Conservation (phyloP, 2,329 filamentous ascomycete species). For the Lizonia empirigonia region DNA sequence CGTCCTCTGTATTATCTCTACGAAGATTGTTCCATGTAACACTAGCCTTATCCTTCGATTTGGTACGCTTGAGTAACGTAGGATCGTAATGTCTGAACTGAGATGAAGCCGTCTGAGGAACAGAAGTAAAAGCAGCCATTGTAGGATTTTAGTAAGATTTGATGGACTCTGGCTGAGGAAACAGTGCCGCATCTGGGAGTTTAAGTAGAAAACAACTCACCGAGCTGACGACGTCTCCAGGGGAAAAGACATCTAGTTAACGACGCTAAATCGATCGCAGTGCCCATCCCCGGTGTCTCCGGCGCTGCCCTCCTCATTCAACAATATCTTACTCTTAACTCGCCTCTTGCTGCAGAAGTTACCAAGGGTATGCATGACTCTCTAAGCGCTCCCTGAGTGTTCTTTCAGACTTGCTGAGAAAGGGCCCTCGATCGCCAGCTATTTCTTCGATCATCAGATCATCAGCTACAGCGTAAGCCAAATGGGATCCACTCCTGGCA, state of each 20-base stretch:
- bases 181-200: not conserved
- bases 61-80: not conserved
- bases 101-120: not conserved
- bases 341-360: not conserved
- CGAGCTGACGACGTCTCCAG: slow-evolving; percentile 1
- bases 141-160: not conserved
- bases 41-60: not conserved
- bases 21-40: not conserved
- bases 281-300: not conserved
- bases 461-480: not conserved
- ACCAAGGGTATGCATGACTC: slow-evolving; percentile 2
- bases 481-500: not conserved
- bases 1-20: not conserved
- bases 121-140: not conserved
- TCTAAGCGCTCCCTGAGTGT: not conserved
- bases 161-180: slow-evolving; percentile 1
- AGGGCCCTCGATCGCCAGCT: not conserved
- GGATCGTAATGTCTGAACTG: not conserved
- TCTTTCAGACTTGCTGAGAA: not conserved
- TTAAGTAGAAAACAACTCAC: slow-evolving; percentile 9
- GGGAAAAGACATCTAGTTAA: not conserved
- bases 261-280: slow-evolving; percentile 4
- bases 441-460: not conserved
- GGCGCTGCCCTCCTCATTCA: not conserved
- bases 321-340: not conserved